Percentiles rank a stretch among this genome's conserved stretches.
Evolutionary conservation across 2,329 filamentous ascomycete species (phyloP).

Genomic region (Fusarium sulawesiense): DNA sequence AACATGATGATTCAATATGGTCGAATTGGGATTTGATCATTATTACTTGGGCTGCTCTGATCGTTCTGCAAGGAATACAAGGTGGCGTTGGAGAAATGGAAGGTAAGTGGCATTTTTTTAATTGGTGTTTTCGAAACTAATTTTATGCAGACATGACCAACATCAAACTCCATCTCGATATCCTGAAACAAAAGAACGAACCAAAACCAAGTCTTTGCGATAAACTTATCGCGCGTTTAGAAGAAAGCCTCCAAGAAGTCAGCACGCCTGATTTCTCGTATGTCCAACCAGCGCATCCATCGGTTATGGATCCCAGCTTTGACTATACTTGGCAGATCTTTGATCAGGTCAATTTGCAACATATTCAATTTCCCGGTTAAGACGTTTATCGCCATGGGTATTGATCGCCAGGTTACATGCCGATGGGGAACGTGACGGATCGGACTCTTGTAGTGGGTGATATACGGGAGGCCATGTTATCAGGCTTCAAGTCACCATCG

Average conservation of each 20-base stretch:
- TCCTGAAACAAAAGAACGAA: constrained; percentile 11
- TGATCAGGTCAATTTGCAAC: constrained; percentile 20
- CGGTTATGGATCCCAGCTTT: constrained; percentile 12
- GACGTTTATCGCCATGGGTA: no score
- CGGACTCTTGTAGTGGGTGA: not conserved
- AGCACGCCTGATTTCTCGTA: constrained; percentile 16
- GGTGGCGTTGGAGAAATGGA: constrained; percentile 16
- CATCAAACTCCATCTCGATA: constrained; percentile 16
- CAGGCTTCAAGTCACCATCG: constrained; percentile 14
- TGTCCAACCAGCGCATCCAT: constrained; percentile 1
- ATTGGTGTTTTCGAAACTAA: rapidly evolving
- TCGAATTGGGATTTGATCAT: constrained; percentile 22
- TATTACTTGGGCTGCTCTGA: constrained; percentile 16
- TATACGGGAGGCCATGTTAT: constrained; percentile 22
- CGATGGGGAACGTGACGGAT: constrained; percentile 6
- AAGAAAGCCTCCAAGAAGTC: constrained; percentile 18
- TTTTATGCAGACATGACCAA: constrained; percentile 12
- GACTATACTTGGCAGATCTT: constrained; percentile 23
- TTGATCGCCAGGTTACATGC: not conserved
- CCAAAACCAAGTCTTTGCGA: constrained; percentile 18
- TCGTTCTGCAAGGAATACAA: constrained; percentile 12
- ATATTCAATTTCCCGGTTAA: constrained; percentile 13
- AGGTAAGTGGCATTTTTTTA: not conserved
- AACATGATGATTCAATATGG: constrained; percentile 19
- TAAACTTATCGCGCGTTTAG: not conserved